Conservation (phyloP, 345 rosid species). For the Erysimum cheiranthoides region DNA sequence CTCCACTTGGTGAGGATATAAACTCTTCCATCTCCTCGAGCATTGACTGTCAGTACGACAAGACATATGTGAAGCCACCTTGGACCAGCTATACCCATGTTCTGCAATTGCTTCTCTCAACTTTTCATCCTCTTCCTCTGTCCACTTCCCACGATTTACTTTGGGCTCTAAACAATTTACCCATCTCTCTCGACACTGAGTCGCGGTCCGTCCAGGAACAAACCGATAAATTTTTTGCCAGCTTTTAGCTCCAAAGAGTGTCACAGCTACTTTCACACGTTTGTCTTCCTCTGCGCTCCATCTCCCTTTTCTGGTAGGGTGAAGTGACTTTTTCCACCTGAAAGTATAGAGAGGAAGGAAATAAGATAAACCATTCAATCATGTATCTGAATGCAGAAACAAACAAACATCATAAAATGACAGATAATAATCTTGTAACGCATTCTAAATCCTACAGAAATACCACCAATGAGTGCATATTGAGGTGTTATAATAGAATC, state of each 20-base stretch:
- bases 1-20: constrained; percentile 72
- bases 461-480: too few relatives aligned
- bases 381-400: constrained; percentile 18
- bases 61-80: constrained; percentile 64
- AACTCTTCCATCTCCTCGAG: constrained; percentile 81
- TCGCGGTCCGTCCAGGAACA: constrained; percentile 82
- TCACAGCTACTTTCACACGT: constrained; percentile 75
- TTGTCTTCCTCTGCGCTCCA: constrained; percentile 75
- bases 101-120: constrained; percentile 68
- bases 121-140: constrained; percentile 73
- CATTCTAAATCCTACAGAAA: constrained; percentile 1
- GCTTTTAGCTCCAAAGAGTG: constrained; percentile 80
- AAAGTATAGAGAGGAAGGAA: constrained; percentile 17
- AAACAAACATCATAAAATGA: constrained; percentile 24
- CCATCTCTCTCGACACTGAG: constrained; percentile 96
- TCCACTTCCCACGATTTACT: constrained; percentile 66
- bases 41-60: constrained; percentile 89
- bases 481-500: not conserved
- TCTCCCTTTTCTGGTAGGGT: constrained; percentile 64
- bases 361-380: constrained; percentile 26
- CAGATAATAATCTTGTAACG: not conserved
- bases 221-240: constrained; percentile 81
- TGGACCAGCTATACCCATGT: constrained; percentile 75
- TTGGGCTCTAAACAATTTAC: constrained; percentile 79
- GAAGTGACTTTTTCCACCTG: constrained; percentile 87